phyloP scores from a whole-genome alignment of 495 filamentous ascomycete species.

The Rostrohypoxylon terebratum region DNA sequence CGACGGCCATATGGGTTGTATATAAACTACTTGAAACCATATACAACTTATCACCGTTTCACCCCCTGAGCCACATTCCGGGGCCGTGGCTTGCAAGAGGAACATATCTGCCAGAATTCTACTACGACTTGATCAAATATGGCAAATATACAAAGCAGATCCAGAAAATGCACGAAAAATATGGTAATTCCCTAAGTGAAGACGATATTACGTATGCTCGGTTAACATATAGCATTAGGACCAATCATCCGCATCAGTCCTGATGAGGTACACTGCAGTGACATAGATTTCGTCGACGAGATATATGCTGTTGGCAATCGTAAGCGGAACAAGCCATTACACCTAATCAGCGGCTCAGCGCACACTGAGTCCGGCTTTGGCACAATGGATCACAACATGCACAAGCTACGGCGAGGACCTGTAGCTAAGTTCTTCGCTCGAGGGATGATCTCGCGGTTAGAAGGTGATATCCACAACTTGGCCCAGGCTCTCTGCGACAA shows the following conservation, averaged over 20 bases:
- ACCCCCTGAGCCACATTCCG: constrained; percentile 54
- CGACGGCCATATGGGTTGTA: constrained; percentile 10
- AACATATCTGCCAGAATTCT: constrained; percentile 63
- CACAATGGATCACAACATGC: constrained; percentile 61
- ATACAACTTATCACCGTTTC: constrained; percentile 50
- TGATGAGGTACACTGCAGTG: constrained; percentile 50
- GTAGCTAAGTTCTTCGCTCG: constrained; percentile 61
- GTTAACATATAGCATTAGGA: constrained; percentile 34
- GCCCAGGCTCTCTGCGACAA: constrained; percentile 38
- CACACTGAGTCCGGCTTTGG: constrained; percentile 48
- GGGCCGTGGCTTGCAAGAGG: constrained; percentile 62
- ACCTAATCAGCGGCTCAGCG: constrained; percentile 37
- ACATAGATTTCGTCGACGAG: constrained; percentile 49
- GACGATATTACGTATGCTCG: background rate
- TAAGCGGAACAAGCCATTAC: constrained; percentile 49
- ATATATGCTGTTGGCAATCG: constrained; percentile 49
- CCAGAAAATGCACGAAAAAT: constrained; percentile 61
- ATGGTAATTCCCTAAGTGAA: constrained; percentile 35
- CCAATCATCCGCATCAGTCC: constrained; percentile 57
- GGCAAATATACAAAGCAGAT: constrained; percentile 62
- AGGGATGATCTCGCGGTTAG: constrained; percentile 48
- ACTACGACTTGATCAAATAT: constrained; percentile 59
- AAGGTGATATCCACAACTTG: constrained; percentile 49
- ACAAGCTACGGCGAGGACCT: constrained; percentile 54
- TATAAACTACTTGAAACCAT: constrained; percentile 40